These are phyloP conservation scores for Phytophthora hybrid DNA, from an alignment of 352 stramenopile genomes.

Conservation along the genomic window DNA sequence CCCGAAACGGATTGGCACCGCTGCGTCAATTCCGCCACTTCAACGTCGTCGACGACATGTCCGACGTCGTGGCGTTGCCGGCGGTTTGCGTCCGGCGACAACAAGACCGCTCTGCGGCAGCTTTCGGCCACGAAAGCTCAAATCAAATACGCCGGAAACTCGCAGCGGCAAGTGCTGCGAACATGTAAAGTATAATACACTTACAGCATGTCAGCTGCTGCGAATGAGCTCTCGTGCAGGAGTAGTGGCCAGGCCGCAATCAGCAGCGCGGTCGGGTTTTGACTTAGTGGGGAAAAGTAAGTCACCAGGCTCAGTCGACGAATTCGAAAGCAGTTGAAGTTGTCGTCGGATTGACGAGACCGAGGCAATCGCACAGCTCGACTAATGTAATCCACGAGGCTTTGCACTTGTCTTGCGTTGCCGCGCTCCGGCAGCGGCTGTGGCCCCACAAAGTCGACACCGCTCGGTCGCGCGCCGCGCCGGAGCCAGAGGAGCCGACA, in stretches of 20 bases:
- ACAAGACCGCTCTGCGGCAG: not conserved
- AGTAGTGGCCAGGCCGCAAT: too few relatives aligned
- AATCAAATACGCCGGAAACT: not conserved
- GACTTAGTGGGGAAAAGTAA: not conserved
- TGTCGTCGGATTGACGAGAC: constrained; percentile 23
- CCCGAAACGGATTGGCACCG: constrained; percentile 18
- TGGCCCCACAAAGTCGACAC: not conserved
- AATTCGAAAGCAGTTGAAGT: constrained; percentile 30
- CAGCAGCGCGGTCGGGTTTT: not conserved
- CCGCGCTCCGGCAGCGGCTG: too few relatives aligned
- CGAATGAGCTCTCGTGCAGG: too few relatives aligned
- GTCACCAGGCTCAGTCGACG: not conserved
- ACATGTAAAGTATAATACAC: not conserved
- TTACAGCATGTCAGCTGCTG: too few relatives aligned
- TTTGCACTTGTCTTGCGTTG: constrained; percentile 12
- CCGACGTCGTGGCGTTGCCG: constrained; percentile 15
- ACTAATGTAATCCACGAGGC: constrained; percentile 25
- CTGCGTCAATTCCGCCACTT: constrained; percentile 13
- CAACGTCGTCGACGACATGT: constrained; percentile 21
- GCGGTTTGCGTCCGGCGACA: not conserved
- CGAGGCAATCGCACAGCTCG: not conserved
- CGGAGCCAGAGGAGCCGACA: not conserved
- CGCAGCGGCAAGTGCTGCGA: not conserved
- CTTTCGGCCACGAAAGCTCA: not conserved
- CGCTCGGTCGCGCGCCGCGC: not conserved